Percentiles rank a stretch among this genome's conserved stretches.
Conservation (phyloP, 176 grass and related monocot genomes). For the Tillandsia leiboldiana region DNA sequence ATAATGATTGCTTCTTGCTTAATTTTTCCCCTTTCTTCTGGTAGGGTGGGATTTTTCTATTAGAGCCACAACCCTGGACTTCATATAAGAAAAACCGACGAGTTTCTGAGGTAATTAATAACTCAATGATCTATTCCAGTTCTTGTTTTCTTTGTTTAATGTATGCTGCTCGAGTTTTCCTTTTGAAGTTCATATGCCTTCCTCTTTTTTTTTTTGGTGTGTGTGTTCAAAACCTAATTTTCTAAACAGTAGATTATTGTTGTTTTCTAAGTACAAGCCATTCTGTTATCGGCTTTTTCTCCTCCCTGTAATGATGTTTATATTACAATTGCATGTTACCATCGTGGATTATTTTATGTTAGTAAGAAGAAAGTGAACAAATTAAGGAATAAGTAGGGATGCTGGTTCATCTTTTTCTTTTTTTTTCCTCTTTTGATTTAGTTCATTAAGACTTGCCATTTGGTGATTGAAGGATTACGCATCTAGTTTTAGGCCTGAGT, state of each 20-base stretch:
- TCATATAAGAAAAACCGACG: constrained; percentile 74
- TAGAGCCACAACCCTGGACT: constrained; percentile 92
- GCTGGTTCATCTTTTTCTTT: not conserved
- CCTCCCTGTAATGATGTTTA: too few relatives aligned
- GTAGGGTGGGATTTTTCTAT: constrained; percentile 74
- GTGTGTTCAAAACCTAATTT: not conserved
- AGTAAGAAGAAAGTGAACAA: too few relatives aligned
- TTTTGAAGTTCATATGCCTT: not conserved
- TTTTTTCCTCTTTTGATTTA: constrained; percentile 7
- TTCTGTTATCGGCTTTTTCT: too few relatives aligned
- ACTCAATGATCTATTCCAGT: not conserved
- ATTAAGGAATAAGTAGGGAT: too few relatives aligned
- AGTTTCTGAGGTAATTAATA: constrained; percentile 54
- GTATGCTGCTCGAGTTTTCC: not conserved
- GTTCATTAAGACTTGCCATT: not conserved
- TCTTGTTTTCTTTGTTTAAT: not conserved
- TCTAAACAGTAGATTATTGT: not conserved
- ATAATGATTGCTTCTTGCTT: not conserved
- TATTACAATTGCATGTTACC: too few relatives aligned
- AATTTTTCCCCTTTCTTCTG: constrained; percentile 17
- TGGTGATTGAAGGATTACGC: too few relatives aligned
- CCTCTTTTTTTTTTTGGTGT: not conserved
- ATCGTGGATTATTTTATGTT: too few relatives aligned
- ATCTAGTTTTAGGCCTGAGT: too few relatives aligned
- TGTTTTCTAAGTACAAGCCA: too few relatives aligned